Evolutionary conservation across 768 basidiomycete genomes (phyloP).

Genomic region (Pisolithus marmoratus): DNA sequence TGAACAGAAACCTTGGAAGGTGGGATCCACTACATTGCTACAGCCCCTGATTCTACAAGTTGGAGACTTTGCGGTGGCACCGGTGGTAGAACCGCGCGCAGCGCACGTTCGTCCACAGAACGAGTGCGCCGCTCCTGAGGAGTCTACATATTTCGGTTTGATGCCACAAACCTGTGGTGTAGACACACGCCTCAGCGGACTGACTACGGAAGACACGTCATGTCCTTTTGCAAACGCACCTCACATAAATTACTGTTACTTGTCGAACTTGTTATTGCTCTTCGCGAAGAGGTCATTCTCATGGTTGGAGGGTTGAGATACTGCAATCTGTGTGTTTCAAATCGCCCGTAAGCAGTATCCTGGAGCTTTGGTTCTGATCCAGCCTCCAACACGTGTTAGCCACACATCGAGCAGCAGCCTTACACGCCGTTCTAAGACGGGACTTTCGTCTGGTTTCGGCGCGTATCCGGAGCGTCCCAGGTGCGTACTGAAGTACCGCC

Average conservation of each 20-base stretch:
- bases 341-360: too few species aligned
- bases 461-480: too few species aligned
- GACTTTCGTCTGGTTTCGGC: slow-evolving; percentile 3
- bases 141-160: slow-evolving; percentile 58
- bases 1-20: slow-evolving; percentile 52
- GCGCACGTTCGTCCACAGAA: slow-evolving; percentile 60
- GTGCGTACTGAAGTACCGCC: too few species aligned
- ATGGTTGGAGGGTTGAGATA: neutral
- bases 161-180: slow-evolving; percentile 46
- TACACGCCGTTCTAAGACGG: neutral
- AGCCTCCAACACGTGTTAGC: slow-evolving; percentile 17
- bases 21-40: slow-evolving; percentile 43
- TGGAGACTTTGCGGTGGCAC: slow-evolving; percentile 32
- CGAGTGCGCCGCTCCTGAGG: slow-evolving; percentile 49
- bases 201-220: slow-evolving; percentile 9
- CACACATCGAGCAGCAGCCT: slow-evolving; percentile 7
- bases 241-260: slow-evolving; percentile 18
- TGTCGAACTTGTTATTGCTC: slow-evolving; percentile 8
- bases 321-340: neutral
- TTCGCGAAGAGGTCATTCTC: slow-evolving; percentile 7
- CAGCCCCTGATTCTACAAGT: slow-evolving; percentile 49
- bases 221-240: slow-evolving; percentile 13
- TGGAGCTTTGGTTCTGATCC: neutral
- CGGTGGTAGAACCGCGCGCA: slow-evolving; percentile 30
- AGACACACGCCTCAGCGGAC: slow-evolving; percentile 6